Base-by-base conservation (phyloP, 73 alveolate species). In the Paramecium biaurelia region DNA sequence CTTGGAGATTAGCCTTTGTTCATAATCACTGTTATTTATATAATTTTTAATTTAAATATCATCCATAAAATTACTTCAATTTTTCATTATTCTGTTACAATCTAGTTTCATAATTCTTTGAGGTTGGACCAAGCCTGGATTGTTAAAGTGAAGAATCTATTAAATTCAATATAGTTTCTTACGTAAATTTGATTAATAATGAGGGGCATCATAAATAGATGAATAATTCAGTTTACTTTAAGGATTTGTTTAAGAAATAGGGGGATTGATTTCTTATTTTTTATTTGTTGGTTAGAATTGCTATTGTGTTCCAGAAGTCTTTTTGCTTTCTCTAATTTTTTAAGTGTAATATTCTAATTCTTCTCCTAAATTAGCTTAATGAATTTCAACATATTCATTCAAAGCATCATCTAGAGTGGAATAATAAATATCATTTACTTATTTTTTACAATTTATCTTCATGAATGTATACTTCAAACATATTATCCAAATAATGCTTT, bases 1-100 rank as follows among this genome's bases (percentile, higher is more conserved):
- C 84, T 63, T 12, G 84, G 84, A 30, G 84, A 63, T 30, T 32
- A 28, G 9, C 87, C 59, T 21, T 74, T 37, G 8, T 74, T 74
- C 57, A 37, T 34, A 42, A 67, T 28, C 14, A 53, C 57, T 74
- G 57, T 41, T 37, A 41, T 67, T 67, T 20, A 34, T 67, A 32
- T 67, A n/a, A 67, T 23, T 74, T 34, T 41, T 74, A 37, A 74
- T 74, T 37, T 74, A 34, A 74, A 37, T 41, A 74, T 41, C 59
- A 74, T 74, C 59, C 57, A 74, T 74, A 74, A 37, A 37, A 74
- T 74, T 74, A 74, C 45, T 41, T 74, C 59, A 74, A 41, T 74
- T 74, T 74, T 37, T 74, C 87, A 74, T 74, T 74, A 74, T 74
- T 74, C 28, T 34, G 28, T 74, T 74, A 10, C 67, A 74, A 23